Evolutionary conservation across 169 alveolate species (phyloP).

Genomic region (Perkinsus marinus): DNA sequence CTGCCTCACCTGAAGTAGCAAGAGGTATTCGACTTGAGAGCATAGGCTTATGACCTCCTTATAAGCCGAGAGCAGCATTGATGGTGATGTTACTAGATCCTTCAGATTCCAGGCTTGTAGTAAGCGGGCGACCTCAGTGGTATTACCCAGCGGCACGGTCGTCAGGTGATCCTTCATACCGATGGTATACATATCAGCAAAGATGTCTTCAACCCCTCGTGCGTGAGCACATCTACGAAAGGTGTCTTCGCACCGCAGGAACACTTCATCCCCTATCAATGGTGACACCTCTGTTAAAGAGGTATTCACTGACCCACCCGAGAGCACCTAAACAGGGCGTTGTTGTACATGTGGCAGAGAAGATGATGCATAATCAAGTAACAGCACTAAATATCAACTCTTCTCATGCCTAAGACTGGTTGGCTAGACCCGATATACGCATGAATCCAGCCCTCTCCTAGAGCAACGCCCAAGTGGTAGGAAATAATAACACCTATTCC

Average conservation of each 20-base stretch:
- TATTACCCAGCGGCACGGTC: neutral
- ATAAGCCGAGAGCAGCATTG: neutral
- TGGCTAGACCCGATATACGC: no score
- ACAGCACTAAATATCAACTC: no score
- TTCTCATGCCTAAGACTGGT: no score
- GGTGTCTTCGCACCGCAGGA: neutral
- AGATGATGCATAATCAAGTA: no score
- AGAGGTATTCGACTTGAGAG: no score
- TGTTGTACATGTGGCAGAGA: no score
- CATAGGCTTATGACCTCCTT: neutral
- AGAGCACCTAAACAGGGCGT: no score
- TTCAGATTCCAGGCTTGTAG: neutral
- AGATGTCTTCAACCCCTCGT: neutral
- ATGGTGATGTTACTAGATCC: neutral
- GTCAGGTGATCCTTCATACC: neutral
- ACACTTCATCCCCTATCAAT: neutral
- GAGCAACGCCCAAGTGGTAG: no score
- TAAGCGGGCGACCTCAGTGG: neutral
- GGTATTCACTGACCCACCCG: no score
- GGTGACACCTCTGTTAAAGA: neutral
- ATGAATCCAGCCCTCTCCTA: no score
- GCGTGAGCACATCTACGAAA: neutral
- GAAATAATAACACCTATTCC: no score
- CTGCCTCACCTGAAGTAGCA: neutral
- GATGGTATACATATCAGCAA: neutral